A percentile compares a stretch with the other conserved stretches of the same genome.
Conservation (phyloP, 2,329 filamentous ascomycete species). For the Penicillium brevicompactum region DNA sequence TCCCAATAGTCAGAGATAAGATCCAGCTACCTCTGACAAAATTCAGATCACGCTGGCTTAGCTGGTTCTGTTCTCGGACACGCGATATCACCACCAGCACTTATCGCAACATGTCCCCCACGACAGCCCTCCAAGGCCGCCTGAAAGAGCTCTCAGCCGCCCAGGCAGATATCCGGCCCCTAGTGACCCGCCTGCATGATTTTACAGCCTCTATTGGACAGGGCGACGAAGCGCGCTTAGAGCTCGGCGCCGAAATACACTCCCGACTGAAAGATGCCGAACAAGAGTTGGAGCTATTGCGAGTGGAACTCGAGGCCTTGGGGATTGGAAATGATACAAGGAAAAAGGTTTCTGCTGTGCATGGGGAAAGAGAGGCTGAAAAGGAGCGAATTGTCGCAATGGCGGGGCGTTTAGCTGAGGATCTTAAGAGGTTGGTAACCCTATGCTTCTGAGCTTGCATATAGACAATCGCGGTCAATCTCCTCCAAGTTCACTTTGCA, state of each 20-base stretch:
- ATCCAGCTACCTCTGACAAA: not conserved
- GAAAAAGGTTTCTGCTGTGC: slow-evolving; percentile 30
- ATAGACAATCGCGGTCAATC: not conserved
- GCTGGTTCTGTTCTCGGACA: not conserved
- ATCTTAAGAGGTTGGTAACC: slow-evolving; percentile 67
- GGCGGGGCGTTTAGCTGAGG: slow-evolving; percentile 66
- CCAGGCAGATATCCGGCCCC: slow-evolving; percentile 55
- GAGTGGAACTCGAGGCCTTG: slow-evolving; percentile 75
- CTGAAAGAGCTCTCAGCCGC: slow-evolving; percentile 56
- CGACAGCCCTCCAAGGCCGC: slow-evolving; percentile 48
- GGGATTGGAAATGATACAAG: slow-evolving; percentile 46
- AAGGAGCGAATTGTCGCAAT: slow-evolving; percentile 68
- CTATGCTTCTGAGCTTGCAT: not conserved
- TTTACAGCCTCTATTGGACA: slow-evolving; percentile 64
- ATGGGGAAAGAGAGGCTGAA: slow-evolving; percentile 61
- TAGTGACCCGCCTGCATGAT: slow-evolving; percentile 60
- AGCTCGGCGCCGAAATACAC: slow-evolving; percentile 79
- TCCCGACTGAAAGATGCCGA: slow-evolving; percentile 75
- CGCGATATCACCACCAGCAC: not conserved
- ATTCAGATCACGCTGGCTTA: not conserved
- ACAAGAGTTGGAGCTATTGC: slow-evolving; percentile 79
- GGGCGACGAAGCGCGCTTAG: slow-evolving; percentile 67
- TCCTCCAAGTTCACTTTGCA: not conserved
- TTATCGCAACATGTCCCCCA: slow-evolving; percentile 39
- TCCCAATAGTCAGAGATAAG: not conserved